Evolutionary conservation across 2,329 filamentous ascomycete species (phyloP).

Genomic region (Fusarium dlaminii): DNA sequence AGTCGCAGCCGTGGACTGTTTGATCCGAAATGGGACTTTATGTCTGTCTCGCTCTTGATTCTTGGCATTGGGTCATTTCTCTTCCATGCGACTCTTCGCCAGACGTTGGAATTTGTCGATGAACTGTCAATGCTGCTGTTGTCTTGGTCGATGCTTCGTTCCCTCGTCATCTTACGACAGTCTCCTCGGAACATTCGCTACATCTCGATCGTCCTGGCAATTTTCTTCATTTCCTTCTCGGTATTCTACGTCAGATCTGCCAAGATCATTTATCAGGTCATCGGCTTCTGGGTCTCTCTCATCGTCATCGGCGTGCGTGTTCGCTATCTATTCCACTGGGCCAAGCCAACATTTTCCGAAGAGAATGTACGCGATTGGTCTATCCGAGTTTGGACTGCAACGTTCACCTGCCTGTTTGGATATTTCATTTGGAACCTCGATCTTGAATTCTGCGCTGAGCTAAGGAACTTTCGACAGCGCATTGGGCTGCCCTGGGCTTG

Average conservation of each 20-base stretch:
- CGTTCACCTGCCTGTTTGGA: conserved; percentile 52
- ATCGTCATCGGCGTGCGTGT: conserved; percentile 46
- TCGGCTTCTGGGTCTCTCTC: conserved; percentile 50
- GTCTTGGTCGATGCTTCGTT: conserved; percentile 61
- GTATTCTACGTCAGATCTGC: conserved; percentile 54
- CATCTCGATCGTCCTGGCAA: conserved; percentile 51
- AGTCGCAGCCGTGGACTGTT: conserved; percentile 45
- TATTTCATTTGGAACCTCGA: conserved; percentile 68
- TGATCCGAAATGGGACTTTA: conserved; percentile 50
- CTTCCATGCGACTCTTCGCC: conserved; percentile 57
- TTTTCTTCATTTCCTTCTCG: conserved; percentile 53
- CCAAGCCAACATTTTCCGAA: conserved; percentile 42
- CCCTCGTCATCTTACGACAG: conserved; percentile 56
- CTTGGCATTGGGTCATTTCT: conserved; percentile 55
- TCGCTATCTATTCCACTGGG: conserved; percentile 48
- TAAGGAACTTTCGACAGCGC: conserved; percentile 55
- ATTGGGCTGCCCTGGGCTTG: conserved; percentile 66
- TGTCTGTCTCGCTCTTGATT: conserved; percentile 52
- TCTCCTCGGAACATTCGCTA: conserved; percentile 45
- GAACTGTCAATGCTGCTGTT: conserved; percentile 69
- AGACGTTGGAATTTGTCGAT: conserved; percentile 58
- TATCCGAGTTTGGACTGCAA: conserved; percentile 42
- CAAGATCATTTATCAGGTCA: conserved; percentile 56
- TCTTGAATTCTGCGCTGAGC: conserved; percentile 58
- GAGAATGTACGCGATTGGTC: conserved; percentile 41